phyloP scores from a whole-genome alignment of 169 alveolate genomes.

The Perkinsus olseni region DNA sequence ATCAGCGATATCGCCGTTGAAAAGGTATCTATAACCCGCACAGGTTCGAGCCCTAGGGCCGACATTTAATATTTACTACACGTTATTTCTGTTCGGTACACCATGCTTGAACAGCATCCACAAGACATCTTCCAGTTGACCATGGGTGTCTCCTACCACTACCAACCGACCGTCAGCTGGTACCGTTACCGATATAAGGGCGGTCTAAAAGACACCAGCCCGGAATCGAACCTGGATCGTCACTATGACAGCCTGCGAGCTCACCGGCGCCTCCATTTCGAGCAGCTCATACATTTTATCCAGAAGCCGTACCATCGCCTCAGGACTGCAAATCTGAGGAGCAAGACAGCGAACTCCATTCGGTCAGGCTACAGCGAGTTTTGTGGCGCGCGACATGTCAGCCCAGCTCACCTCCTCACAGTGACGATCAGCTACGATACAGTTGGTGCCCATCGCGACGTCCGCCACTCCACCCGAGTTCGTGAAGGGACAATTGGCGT shows the following conservation, averaged over 20 bases:
- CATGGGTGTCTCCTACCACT: slow-evolving; percentile 78
- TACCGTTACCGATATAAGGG: background rate
- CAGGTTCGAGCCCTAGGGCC: background rate
- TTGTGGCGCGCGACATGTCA: too few species aligned
- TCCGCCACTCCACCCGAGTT: background rate
- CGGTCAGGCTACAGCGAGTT: too few species aligned
- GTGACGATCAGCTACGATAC: background rate
- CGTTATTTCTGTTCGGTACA: slow-evolving; percentile 67
- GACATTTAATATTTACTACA: slow-evolving; percentile 17
- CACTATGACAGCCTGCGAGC: background rate
- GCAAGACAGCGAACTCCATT: too few species aligned
- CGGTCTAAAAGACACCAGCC: background rate
- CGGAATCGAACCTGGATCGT: background rate
- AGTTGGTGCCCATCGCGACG: background rate
- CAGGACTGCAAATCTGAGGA: background rate
- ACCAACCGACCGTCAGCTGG: background rate
- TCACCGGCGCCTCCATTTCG: background rate
- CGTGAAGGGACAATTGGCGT: background rate
- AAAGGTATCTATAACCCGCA: slow-evolving; percentile 39
- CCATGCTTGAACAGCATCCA: slow-evolving; percentile 78
- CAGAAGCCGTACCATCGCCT: background rate
- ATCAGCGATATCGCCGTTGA: slow-evolving; percentile 85
- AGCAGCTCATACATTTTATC: background rate
- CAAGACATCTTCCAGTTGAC: slow-evolving; percentile 76
- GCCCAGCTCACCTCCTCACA: background rate